A percentile compares a stretch with the other conserved stretches of the same genome.
Evolutionary conservation across 306 rosid genomes (phyloP).

Genomic region (Argentina anserina): DNA sequence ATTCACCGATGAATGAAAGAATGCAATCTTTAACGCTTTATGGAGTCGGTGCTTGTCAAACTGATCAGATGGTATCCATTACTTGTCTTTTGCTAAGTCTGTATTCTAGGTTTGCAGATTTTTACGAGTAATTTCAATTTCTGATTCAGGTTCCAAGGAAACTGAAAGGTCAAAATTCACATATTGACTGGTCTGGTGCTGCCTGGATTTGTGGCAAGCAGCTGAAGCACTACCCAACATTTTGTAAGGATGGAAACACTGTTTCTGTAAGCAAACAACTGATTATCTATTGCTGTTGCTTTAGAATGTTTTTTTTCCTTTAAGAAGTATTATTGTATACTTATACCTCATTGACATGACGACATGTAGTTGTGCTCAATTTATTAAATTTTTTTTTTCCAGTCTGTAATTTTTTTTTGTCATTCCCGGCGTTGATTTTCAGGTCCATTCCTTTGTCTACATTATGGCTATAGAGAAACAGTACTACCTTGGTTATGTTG

Average conservation of each 20-base stretch:
- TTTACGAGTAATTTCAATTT: slow-evolving; percentile 15
- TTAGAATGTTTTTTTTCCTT: neutral
- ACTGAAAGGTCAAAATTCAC: slow-evolving; percentile 53
- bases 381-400: neutral
- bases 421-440: slow-evolving; percentile 13
- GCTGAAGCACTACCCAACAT: slow-evolving; percentile 73
- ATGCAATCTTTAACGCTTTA: slow-evolving; percentile 22
- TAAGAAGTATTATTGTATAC: neutral
- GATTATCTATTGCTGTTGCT: neutral
- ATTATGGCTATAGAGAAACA: slow-evolving; percentile 67
- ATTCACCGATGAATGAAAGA: slow-evolving; percentile 35
- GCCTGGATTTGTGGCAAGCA: slow-evolving; percentile 71
- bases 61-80: slow-evolving; percentile 52
- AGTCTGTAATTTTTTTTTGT: neutral
- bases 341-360: slow-evolving; percentile 6
- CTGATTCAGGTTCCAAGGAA: slow-evolving; percentile 57
- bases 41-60: slow-evolving; percentile 33
- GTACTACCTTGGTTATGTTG: slow-evolving; percentile 74
- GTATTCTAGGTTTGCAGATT: slow-evolving; percentile 9
- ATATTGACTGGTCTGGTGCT: slow-evolving; percentile 68
- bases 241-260: slow-evolving; percentile 51
- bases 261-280: slow-evolving; percentile 47
- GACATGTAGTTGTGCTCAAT: slow-evolving; percentile 3
- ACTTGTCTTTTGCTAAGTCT: slow-evolving; percentile 9
- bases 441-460: slow-evolving; percentile 82